Conservation (phyloP, 2,329 filamentous ascomycete species). For the Fusarium pseudonygamai region DNA sequence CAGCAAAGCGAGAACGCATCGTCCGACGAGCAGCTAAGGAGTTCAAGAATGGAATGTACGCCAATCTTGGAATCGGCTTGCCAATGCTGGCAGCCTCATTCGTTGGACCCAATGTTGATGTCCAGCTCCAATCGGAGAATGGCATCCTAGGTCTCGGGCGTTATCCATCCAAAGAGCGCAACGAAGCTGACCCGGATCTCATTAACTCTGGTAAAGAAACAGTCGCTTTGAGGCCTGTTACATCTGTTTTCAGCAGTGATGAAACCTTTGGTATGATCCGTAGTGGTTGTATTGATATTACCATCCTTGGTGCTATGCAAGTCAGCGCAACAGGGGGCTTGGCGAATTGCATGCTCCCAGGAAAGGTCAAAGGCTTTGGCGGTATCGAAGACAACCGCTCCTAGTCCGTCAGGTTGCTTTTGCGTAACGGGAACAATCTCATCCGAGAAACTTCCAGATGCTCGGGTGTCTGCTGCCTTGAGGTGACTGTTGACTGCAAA, state of each 20-base stretch:
- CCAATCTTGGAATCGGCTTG: slow-evolving; percentile 93
- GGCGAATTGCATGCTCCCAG: slow-evolving; percentile 92
- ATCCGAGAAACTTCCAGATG: slow-evolving; percentile 73
- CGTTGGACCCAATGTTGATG: slow-evolving; percentile 80
- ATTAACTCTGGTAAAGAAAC: slow-evolving; percentile 96
- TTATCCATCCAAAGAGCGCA: slow-evolving; percentile 71
- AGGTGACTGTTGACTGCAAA: slow-evolving; percentile 81
- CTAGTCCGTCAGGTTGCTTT: slow-evolving; percentile 65
- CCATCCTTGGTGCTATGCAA: slow-evolving; percentile 91
- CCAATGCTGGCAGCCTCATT: slow-evolving; percentile 90
- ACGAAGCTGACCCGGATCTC: slow-evolving; percentile 80
- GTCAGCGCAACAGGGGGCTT: slow-evolving; percentile 80
- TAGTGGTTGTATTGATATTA: slow-evolving; percentile 84
- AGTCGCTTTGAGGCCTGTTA: slow-evolving; percentile 82
- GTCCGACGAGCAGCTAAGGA: slow-evolving; percentile 87
- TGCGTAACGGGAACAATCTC: slow-evolving; percentile 84
- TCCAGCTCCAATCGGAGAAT: slow-evolving; percentile 83
- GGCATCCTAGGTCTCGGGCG: slow-evolving; percentile 79
- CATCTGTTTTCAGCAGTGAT: slow-evolving; percentile 83
- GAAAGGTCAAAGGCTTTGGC: slow-evolving; percentile 92
- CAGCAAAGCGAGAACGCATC: slow-evolving; percentile 84
- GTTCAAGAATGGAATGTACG: slow-evolving; percentile 95
- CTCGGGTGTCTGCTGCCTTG: slow-evolving; percentile 76
- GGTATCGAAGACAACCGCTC: slow-evolving; percentile 63
- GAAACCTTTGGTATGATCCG: slow-evolving; percentile 95